Evolutionary conservation across 1,284 basidiomycete species (phyloP).

Genomic region (Tylopilus sp.): DNA sequence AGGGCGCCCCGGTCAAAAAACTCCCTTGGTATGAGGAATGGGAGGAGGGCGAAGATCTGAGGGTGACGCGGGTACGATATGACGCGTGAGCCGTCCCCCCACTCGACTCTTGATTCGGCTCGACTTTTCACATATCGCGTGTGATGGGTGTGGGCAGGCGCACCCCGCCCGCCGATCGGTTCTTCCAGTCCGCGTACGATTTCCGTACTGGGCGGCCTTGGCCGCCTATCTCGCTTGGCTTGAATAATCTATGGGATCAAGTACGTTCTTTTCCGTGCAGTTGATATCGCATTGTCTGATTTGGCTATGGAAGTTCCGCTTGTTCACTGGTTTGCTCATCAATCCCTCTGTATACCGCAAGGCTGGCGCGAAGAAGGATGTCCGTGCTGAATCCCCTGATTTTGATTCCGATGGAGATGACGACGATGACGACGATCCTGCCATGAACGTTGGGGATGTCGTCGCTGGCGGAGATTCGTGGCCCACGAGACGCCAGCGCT

Average conservation of each 20-base stretch:
- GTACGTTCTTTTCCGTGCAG: constrained; percentile 33
- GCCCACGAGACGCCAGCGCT: constrained; percentile 23
- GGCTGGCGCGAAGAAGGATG: constrained; percentile 22
- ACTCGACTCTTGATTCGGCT: no score
- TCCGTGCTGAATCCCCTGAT: constrained; percentile 29
- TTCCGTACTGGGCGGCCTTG: constrained; percentile 55
- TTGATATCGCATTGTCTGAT: constrained; percentile 3
- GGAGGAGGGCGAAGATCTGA: constrained; percentile 50
- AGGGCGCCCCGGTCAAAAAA: constrained; percentile 29
- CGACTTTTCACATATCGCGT: no score
- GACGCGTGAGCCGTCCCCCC: constrained; percentile 43
- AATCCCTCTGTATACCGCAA: constrained; percentile 37
- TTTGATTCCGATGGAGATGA: constrained; percentile 29
- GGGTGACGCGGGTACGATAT: constrained; percentile 31
- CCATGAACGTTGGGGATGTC: constrained; percentile 4
- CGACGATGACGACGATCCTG: constrained; percentile 25
- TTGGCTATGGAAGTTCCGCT: constrained; percentile 43
- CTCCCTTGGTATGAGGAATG: constrained; percentile 64
- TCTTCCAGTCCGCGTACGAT: constrained; percentile 52
- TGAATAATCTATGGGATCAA: constrained; percentile 58
- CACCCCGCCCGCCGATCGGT: constrained; percentile 45
- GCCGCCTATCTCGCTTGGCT: constrained; percentile 41
- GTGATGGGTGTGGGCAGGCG: constrained; percentile 32
- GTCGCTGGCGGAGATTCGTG: constrained; percentile 6
- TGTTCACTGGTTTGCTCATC: constrained; percentile 52